Base-by-base conservation (phyloP, 2,329 filamentous ascomycete genomes). In the Lecanicillium sp. region DNA sequence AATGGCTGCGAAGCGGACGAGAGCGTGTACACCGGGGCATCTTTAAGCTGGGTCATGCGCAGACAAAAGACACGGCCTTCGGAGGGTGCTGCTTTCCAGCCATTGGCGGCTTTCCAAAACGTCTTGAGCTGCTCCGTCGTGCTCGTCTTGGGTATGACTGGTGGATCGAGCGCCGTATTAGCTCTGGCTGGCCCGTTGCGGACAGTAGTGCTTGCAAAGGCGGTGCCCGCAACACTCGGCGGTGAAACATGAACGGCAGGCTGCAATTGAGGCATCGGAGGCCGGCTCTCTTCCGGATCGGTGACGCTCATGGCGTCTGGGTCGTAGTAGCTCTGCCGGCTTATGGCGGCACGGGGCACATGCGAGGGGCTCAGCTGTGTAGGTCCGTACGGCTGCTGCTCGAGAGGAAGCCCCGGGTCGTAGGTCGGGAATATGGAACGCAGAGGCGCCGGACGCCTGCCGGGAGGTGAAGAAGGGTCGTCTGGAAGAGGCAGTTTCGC, bases 401-500 rank as follows among this genome's bases (percentile, higher is more conserved):
- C 69, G 3, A 87, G 69, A 5, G 82, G 68, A 17, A 86, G 55
- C 2, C 71, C 72, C 3, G 78, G 80, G 51, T 89, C 79, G 54
- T 87, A 88, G 20, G 74, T 71, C 7, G 84, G 84, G 50, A 89
- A 89, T 50, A 89, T 87, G 17, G 84, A 88, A 22, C 75, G 72
- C 49, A 84, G 70, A 0, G 57, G 49, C 0, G 71, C 63, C 5
- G 20, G 67, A 59, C 33, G 62, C 43, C 46, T 56, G 36, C 54
- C 55, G 32, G 55, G 45, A 17, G 52, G 47, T 4, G 52, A 42
- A 2, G 55, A 33, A 8, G 59, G 56, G 17, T 65, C 62, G 18
- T 51, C 53, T 11, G 22, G 22, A 4, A 71, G 50, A 13, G 72
- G 74, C 17, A 64, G 58, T 48, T 79, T 79, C 36, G 72, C 71